Evolutionary conservation across 768 basidiomycete species (phyloP), one percentile per base, ranked within the genome.

Genomic region (Mycena vitilis): DNA sequence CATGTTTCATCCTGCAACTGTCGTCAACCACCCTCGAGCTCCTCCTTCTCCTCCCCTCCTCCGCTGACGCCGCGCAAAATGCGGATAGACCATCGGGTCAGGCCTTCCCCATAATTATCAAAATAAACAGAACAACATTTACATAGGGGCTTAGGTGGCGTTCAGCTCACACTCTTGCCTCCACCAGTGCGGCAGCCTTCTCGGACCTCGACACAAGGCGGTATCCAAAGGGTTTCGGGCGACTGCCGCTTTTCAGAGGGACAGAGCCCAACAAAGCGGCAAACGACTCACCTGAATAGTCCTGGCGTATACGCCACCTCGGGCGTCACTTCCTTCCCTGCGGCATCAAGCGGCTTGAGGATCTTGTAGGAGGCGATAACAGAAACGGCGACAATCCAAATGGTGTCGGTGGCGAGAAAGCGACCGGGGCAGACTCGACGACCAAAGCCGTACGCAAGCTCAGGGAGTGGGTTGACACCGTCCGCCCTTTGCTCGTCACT

Each of bases 301-400:
- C 84, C 84, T 22, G 80, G 79, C 1, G 82, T 78, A 68, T 85
- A 85, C 5, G 66, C 74, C 12, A 82, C 77, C 49, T 73, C 73
- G 8, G 79, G 73, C 25, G 77, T 72, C 2, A 83, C 68, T 15
- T 74, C 73, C 15, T 56, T 71, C 3, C 83, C 84, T 25, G 62
- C 60, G 44, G 77, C 79, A 70, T 85, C 83, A 2, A 78, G 62
- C 0, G 79, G 78, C 23, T 79, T 79, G 5, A 69, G 56, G 49
- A 86, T 83, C 53, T 83, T 72, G 66, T 84, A 87, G 1, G 74
- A 76, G 37, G 78, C 75, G 55, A 85, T 71, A 4, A 86, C 80
- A 23, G 80, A 83, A 10, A 83, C 83, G 18, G 85, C 78, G 0
- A 80, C 80, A 18, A 86, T 80, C 80, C 81, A 86, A 5, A 87